phyloP scores from a whole-genome alignment of 1,284 basidiomycete species.

The Melampsora americana region DNA sequence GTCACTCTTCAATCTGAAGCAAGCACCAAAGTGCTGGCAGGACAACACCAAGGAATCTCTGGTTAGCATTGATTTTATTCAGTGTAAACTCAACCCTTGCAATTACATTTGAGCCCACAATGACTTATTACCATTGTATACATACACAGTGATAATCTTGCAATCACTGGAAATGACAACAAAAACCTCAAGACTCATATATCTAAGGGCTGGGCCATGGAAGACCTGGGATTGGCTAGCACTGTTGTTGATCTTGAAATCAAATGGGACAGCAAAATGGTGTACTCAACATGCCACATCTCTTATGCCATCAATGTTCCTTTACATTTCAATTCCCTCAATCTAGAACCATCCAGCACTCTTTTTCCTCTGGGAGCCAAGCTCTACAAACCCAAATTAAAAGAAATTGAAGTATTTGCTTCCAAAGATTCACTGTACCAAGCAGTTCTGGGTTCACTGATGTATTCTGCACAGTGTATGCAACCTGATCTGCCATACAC shows the following conservation, averaged over 20 bases:
- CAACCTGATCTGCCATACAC: neutral
- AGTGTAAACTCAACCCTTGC: too few species aligned
- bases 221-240: neutral
- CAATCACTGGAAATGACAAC: neutral
- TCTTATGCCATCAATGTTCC: neutral
- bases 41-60: too few species aligned
- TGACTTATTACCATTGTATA: neutral
- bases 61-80: too few species aligned
- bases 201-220: neutral
- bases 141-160: neutral
- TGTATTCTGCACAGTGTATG: neutral
- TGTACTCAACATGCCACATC: neutral
- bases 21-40: too few species aligned
- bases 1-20: too few species aligned
- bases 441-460: neutral
- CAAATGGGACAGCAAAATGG: neutral
- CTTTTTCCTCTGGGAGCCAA: neutral
- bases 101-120: too few species aligned
- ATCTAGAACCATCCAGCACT: neutral
- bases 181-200: too few species aligned
- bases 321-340: neutral
- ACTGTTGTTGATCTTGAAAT: constrained; percentile 1
- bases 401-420: neutral
- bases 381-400: too few species aligned
- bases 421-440: neutral